A percentile compares a stretch with the other conserved stretches of the same genome.
phyloP scores from a whole-genome alignment of 169 alveolate genomes.

The Plasmodium gaboni region DNA sequence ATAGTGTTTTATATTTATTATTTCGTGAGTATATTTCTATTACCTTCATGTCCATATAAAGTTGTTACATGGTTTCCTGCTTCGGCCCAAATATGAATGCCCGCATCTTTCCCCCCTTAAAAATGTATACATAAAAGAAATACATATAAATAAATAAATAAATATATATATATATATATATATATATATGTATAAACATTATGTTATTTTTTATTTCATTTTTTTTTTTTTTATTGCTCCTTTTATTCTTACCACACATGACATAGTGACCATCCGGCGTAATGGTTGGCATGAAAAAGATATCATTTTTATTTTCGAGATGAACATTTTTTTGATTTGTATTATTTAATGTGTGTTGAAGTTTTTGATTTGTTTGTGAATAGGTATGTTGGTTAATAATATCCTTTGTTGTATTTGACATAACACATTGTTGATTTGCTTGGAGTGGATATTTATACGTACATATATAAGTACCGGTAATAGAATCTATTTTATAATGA shows the following conservation, averaged over 20 bases:
- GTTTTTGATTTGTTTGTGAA: too few relatives aligned
- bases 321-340: not conserved
- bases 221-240: not conserved
- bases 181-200: not conserved
- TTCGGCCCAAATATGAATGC: slow-evolving; percentile 69
- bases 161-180: not conserved
- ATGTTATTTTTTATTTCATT: not conserved
- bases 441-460: slow-evolving; percentile 34
- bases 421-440: too few relatives aligned
- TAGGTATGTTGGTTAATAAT: too few relatives aligned
- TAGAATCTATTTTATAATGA: slow-evolving; percentile 59
- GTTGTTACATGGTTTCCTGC: slow-evolving; percentile 39
- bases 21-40: too few relatives aligned
- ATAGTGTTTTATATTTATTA: too few relatives aligned
- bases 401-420: too few relatives aligned
- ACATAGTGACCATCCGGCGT: slow-evolving; percentile 64
- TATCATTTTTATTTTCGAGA: not conserved
- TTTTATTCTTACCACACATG: slow-evolving; percentile 38
- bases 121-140: not conserved
- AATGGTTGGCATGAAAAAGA: slow-evolving; percentile 48
- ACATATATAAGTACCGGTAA: slow-evolving; percentile 57
- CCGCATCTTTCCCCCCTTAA: slow-evolving; percentile 59
- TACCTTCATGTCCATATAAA: slow-evolving; percentile 69
- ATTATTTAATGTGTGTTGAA: not conserved
- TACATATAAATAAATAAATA: not conserved